Base-by-base conservation (phyloP, 202 grass and related monocot genomes). In the Setaria italica region DNA sequence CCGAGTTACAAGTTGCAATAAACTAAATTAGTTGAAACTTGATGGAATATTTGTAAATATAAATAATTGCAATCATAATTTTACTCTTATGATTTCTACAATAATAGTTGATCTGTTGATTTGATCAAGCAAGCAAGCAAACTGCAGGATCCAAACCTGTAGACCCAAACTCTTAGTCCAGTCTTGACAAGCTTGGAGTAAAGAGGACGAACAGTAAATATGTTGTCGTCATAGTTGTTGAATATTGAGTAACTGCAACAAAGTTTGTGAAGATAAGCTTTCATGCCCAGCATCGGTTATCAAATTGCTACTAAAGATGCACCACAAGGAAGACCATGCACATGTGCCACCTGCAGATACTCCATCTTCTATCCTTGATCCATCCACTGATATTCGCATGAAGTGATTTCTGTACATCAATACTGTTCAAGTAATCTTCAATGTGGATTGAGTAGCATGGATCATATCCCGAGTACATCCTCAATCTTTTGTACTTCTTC, bases 161-260 rank as follows among this genome's bases (percentile, higher is more conserved):
- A 97, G 48, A 94, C 34, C 92, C 95, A 97, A 73, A 97, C 76
- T 76, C 90, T 91, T 74, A 97, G 78, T 15, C 95, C 95, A 53
- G 88, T 92, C 76, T 87, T 94, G 41, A 92, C 67, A 60, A 97
- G 92, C 79, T 94, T 94, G 6, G 88, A 91, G 88, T 97, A 94
- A 90, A 97, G 90, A 34, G 85, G 90, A 60, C 92, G 86, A 73
- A 97, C 76, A 47, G 92, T 92, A 70, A 92, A 92, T 14, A 93
- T 85, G 11, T 77, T 45, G 60, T 78, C 17, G 34, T 94, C n/a
- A 49, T 93, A 97, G 62, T 70, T 72, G n/a, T 90, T 10, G 1
- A 90, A 87, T 82, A 97, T 82, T 30, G 89, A 88, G 76, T 90
- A 35, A 69, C 90, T 97, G 92, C 82, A 86, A 84, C 2, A 39